Evolutionary conservation across 1,284 basidiomycete species (phyloP).

Genomic region (Ganoderma lingzhi): DNA sequence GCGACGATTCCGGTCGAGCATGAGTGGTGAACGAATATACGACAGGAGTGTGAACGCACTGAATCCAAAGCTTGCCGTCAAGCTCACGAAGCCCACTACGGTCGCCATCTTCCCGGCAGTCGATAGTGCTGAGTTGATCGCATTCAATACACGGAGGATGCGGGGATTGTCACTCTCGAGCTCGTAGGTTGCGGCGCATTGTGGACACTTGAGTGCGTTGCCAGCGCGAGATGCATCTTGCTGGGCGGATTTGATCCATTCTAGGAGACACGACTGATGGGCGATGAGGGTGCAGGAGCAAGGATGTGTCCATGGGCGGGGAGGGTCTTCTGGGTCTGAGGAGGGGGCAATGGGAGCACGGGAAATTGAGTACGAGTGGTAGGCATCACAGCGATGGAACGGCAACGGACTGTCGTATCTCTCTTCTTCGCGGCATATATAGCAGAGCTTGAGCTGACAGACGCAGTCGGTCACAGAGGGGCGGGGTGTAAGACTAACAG

Average conservation of each 20-base stretch:
- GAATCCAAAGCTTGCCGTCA: conserved; percentile 51
- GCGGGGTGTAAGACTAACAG: not conserved
- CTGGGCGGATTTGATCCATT: conserved; percentile 78
- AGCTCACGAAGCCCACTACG: conserved; percentile 52
- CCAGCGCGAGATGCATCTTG: conserved; percentile 55
- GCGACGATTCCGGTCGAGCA: not conserved
- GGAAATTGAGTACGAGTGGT: not conserved
- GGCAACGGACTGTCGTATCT: conserved; percentile 55
- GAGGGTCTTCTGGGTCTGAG: conserved; percentile 53
- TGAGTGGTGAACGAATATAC: not conserved
- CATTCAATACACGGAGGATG: conserved; percentile 57
- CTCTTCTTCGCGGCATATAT: conserved; percentile 82
- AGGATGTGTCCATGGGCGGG: conserved; percentile 75
- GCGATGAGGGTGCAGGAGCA: conserved; percentile 82
- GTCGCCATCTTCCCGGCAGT: conserved; percentile 59
- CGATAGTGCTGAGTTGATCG: conserved; percentile 56
- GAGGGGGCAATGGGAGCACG: not conserved
- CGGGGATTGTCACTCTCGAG: conserved; percentile 68
- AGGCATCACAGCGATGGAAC: not conserved
- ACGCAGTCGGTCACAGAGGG: conserved; percentile 1
- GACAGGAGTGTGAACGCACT: conserved; percentile 41
- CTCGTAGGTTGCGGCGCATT: conserved; percentile 73
- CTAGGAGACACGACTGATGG: conserved; percentile 78
- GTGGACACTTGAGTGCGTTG: conserved; percentile 81
- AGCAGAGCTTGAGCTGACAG: conserved; percentile 75